phyloP scores from a whole-genome alignment of 345 rosid species.

The Eucalyptus curtisii region DNA sequence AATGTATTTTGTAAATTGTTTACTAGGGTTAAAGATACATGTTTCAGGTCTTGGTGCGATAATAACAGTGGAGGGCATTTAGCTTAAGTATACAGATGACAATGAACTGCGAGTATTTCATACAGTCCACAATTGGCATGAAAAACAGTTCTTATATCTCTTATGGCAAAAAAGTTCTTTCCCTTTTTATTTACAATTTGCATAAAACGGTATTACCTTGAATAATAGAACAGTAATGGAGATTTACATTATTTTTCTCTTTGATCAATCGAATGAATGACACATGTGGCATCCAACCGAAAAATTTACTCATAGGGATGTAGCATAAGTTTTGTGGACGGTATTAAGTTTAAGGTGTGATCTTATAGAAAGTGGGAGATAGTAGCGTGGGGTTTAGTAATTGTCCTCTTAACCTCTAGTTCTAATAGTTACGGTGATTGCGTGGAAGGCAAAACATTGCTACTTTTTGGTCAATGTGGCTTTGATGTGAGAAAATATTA shows the following conservation, averaged over 20 bases:
- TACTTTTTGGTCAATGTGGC: not conserved
- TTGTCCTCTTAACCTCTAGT: not conserved
- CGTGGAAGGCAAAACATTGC: not conserved
- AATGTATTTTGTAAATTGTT: not conserved
- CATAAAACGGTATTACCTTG: not conserved
- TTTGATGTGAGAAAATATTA: not conserved
- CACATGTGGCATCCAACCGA: not conserved
- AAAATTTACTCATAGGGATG: not conserved
- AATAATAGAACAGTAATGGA: not conserved
- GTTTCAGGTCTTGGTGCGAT: not conserved
- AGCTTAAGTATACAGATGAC: not conserved
- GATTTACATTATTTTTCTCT: not conserved
- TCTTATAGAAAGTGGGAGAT: not conserved
- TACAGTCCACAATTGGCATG: not conserved
- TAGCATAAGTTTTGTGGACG: not conserved
- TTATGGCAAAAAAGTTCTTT: not conserved
- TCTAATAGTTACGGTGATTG: not conserved
- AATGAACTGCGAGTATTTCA: not conserved
- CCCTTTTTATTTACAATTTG: not conserved
- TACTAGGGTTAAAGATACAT: not conserved
- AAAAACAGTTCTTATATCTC: not conserved
- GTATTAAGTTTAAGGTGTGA: not conserved
- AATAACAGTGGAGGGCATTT: not conserved
- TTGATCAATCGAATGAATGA: not conserved
- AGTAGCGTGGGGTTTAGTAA: not conserved